Conservation (phyloP, 2,329 filamentous ascomycete species). For the Dothiorella sarmentorum region DNA sequence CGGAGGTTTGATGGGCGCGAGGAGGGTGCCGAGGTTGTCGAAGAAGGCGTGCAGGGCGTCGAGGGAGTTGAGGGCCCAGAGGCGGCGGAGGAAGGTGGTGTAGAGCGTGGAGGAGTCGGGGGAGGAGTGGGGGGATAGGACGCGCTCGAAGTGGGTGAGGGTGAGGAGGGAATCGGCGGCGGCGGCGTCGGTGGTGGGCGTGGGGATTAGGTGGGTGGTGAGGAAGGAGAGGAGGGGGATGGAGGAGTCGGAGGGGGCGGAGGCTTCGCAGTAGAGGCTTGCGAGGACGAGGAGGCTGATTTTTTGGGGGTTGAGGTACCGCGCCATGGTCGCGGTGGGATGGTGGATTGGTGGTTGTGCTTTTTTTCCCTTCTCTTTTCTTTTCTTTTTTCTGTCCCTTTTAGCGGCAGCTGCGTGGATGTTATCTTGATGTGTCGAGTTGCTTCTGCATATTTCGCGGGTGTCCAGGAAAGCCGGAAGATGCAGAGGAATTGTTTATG, state of each 20-base stretch:
- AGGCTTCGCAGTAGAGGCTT: conserved; percentile 71
- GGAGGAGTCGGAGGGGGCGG: conserved; percentile 66
- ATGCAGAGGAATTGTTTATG: too few species aligned
- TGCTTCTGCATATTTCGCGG: background rate
- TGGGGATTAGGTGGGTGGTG: conserved; percentile 61
- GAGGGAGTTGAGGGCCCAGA: conserved; percentile 82
- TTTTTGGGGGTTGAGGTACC: conserved; percentile 85
- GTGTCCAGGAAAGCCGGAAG: background rate
- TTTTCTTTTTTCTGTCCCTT: background rate
- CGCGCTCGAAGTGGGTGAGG: conserved; percentile 45
- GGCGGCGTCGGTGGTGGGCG: background rate
- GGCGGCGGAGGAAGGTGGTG: conserved; percentile 74
- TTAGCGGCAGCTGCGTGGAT: background rate
- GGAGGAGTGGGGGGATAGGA: conserved; percentile 53
- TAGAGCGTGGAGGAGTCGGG: conserved; percentile 61
- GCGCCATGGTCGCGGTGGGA: conserved; percentile 56
- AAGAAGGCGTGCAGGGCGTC: conserved; percentile 79
- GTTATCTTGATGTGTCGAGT: background rate
- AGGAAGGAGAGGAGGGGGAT: conserved; percentile 77
- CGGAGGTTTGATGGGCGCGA: conserved; percentile 57
- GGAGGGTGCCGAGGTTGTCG: conserved; percentile 53
- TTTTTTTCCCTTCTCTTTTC: too few species aligned
- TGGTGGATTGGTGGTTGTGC: background rate
- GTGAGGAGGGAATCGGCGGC: conserved; percentile 34
- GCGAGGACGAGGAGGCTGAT: conserved; percentile 77